Base-by-base conservation (phyloP, 192 early-diverging fungal genomes). In the Podochytrium sp. region DNA sequence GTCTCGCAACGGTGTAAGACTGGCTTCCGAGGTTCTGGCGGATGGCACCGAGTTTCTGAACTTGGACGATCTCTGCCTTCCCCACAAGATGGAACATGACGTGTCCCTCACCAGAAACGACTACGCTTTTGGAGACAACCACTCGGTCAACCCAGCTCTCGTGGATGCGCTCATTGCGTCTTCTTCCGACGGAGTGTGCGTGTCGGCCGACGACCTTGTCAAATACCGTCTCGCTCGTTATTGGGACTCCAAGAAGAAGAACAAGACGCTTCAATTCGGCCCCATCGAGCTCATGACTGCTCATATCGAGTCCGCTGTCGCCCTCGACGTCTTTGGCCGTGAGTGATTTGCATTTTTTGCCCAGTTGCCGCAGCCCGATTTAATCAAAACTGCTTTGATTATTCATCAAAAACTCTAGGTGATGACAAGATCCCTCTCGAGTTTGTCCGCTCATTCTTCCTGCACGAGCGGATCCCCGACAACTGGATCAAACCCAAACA, bases 61-160 rank as follows among this genome's bases (percentile, higher is more conserved):
- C 39, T 41, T 71, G n/a, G 5, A 2, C 55, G 56, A 71, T 42
- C 41, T 71, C 0, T 16, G 12, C 52, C 16, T 29, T 4, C 69
- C 57, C 37, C n/a, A 59, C 69, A 27, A 5, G 27, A 74, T 83
- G 16, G 78, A 83, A 60, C 81, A 83, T 65, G 81, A 83, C 35
- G 71, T 71, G 4, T 80, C 78, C 34, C 62, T 83, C 32, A 39
- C 75, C 14, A 50, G 81, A 0, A 35, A 66, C 25, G 81, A 83
- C 59, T 34, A 27, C 25, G 42, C 27, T 50, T 63, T 83, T 47
- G 81, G 81, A n/a, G 72, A 83, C 73, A 73, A 71, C 70, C 27
- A 20, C 25, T 1, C 34, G 16, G 34, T 56, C 39, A 51, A 77
- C 37, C 25, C 35, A 23, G 63, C 14, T 4, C 65, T 81, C 16